These are phyloP conservation scores for Saitozyma sp. DNA, from an alignment of 768 basidiomycete genomes.

Conservation along the genomic window DNA sequence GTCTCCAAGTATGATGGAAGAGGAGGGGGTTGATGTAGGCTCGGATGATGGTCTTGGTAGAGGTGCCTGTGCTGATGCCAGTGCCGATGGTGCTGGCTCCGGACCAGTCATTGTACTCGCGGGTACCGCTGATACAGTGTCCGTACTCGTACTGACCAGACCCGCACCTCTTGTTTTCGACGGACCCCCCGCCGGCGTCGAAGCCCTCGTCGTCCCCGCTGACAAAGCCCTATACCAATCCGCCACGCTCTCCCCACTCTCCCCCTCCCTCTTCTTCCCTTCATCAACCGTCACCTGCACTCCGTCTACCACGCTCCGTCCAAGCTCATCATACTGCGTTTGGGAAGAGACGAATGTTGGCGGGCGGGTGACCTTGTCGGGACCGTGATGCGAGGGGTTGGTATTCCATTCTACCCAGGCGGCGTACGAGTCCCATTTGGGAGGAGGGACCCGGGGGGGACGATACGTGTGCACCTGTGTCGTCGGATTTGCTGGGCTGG, in stretches of 20 bases:
- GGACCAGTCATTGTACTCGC: not conserved
- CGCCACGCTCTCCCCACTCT: slow-evolving; percentile 24
- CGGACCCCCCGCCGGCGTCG: too few relatives aligned
- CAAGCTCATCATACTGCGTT: slow-evolving; percentile 36
- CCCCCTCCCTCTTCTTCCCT: slow-evolving; percentile 18
- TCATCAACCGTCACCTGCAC: slow-evolving; percentile 24
- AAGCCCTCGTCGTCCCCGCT: not conserved
- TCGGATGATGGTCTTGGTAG: not conserved
- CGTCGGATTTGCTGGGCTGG: not conserved
- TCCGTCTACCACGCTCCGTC: slow-evolving; percentile 29
- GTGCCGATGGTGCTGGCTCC: not conserved
- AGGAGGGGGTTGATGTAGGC: not conserved
- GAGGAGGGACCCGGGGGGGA: not conserved
- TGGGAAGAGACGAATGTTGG: slow-evolving; percentile 31
- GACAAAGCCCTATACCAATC: slow-evolving; percentile 38
- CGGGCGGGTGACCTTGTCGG: slow-evolving; percentile 16
- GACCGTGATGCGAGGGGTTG: slow-evolving; percentile 40
- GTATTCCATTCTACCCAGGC: slow-evolving; percentile 43
- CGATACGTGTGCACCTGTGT: not conserved
- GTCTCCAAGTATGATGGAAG: not conserved
- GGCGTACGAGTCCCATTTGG: slow-evolving; percentile 5
- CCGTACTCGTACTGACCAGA: not conserved
- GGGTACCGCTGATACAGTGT: not conserved
- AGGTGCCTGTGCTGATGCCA: not conserved
- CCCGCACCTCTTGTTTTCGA: not conserved